Base-by-base conservation (phyloP, 140 eudicot species). In the Senecio squalidus region DNA sequence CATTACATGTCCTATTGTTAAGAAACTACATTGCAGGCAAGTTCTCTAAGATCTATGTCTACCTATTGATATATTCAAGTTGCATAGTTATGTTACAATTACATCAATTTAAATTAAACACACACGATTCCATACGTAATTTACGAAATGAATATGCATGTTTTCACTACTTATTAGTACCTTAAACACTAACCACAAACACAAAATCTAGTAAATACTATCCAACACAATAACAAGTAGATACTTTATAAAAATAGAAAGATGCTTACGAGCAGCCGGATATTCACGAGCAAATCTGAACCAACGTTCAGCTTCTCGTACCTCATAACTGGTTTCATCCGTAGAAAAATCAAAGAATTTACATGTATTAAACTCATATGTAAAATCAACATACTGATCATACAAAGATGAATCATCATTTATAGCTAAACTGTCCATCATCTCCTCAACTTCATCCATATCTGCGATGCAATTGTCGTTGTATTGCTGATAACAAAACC, bases 241-340 rank as follows among this genome's bases (percentile, higher is more conserved):
- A n/a, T n/a, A n/a, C n/a, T n/a, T n/a, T n/a, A 43, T 61, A 15
- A 68, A 38, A 39, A 50, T 51, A 43, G 30, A 23, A 9, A 25
- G 72, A 58, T 38, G 67, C 95, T 76, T 77, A 91, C 96, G 98
- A 63, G 96, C 86, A 58, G 85, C 81, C 2, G 84, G 88, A 82
- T 91, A 79, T 61, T 60, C 63, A 10, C 30, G 56, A 56, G 88
- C 84, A 44, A 34, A 56, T 40, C 40, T 34, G 39, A 91, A 91
- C 98, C 98, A 91, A 5, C 62, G 61, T 60, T 91, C 89, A 0
- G 87, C 81, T 70, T 87, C 74, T 16, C 18, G 64, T 11, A 71
- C 75, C 28, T 83, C 84, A 20, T 34, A 63, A 23, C 38, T 34
- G 18, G 84, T 44, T 75, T 91, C 98, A 0, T 73, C 69, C 16